Evolutionary conservation across 139 green algal genomes (phyloP).

Genomic region (Haematococcus sp.): DNA sequence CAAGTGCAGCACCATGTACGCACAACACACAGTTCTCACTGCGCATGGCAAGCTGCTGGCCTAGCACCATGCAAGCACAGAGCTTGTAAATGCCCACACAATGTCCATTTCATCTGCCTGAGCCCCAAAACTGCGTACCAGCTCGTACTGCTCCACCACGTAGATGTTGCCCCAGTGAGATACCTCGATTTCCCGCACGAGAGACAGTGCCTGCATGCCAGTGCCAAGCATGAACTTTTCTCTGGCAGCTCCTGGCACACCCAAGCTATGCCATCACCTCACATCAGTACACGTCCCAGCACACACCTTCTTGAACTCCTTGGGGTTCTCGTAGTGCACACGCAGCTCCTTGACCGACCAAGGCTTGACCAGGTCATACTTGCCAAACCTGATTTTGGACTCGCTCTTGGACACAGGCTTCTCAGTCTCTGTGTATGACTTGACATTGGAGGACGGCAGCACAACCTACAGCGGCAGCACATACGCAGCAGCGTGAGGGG

Average conservation of each 20-base stretch:
- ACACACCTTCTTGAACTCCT: conserved; percentile 61
- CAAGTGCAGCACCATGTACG: too few relatives aligned
- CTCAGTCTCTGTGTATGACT: conserved; percentile 42
- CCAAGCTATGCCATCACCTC: not conserved
- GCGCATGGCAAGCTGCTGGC: too few relatives aligned
- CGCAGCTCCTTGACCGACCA: conserved; percentile 46
- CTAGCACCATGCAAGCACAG: too few relatives aligned
- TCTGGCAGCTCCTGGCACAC: conserved; percentile 10
- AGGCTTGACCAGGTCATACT: conserved; percentile 36
- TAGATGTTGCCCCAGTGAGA: conserved; percentile 91
- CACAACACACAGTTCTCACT: too few relatives aligned
- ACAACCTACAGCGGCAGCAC: conserved; percentile 44
- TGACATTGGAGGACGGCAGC: conserved; percentile 39
- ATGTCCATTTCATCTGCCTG: too few relatives aligned
- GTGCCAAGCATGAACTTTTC: not conserved
- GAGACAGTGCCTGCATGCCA: conserved; percentile 32
- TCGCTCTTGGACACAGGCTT: conserved; percentile 29
- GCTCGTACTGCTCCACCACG: conserved; percentile 83
- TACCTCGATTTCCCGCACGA: conserved; percentile 84
- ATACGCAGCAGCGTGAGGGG: not conserved
- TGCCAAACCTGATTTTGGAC: conserved; percentile 51
- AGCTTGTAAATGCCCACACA: too few relatives aligned
- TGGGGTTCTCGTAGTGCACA: conserved; percentile 84
- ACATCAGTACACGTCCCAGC: not conserved
- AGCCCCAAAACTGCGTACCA: conserved; percentile 45